These are phyloP conservation scores for Crepidotus variabilis DNA, from an alignment of 768 basidiomycete species.

Conservation along the genomic window DNA sequence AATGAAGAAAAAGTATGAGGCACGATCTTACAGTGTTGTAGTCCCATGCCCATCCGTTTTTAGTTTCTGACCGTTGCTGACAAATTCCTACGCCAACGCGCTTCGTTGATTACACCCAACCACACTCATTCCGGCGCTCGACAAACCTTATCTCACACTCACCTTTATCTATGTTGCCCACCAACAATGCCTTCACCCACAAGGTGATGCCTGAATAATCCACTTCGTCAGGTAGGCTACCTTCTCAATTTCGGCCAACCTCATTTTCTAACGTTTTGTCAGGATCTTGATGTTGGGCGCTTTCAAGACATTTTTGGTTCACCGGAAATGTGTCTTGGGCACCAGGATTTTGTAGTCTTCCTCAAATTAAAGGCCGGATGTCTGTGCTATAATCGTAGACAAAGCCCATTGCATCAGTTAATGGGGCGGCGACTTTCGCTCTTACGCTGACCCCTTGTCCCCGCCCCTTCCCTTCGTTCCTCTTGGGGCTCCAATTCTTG, in stretches of 20 bases:
- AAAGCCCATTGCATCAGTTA: slow-evolving; percentile 33
- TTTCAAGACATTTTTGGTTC: slow-evolving; percentile 28
- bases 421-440: slow-evolving; percentile 28
- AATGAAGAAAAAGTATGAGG: no score
- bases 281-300: slow-evolving; percentile 20
- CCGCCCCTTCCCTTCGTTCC: slow-evolving; percentile 22
- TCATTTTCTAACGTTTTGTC: not conserved
- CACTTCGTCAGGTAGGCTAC: not conserved
- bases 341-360: slow-evolving; percentile 22
- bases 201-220: slow-evolving; percentile 5
- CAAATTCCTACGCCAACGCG: not conserved
- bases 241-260: not conserved
- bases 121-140: not conserved
- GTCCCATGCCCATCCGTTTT: no score
- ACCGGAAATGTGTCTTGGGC: slow-evolving; percentile 36
- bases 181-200: slow-evolving; percentile 1
- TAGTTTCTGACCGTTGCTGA: no score
- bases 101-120: not conserved
- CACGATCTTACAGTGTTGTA: no score
- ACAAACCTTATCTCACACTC: not conserved
- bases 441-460: slow-evolving; percentile 25
- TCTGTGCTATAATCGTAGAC: slow-evolving; percentile 29
- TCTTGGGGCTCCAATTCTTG: slow-evolving; percentile 24
- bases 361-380: slow-evolving; percentile 8
- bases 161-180: not conserved